Conservation (phyloP, 345 rosid species). For the Eucalyptus polyanthemos region DNA sequence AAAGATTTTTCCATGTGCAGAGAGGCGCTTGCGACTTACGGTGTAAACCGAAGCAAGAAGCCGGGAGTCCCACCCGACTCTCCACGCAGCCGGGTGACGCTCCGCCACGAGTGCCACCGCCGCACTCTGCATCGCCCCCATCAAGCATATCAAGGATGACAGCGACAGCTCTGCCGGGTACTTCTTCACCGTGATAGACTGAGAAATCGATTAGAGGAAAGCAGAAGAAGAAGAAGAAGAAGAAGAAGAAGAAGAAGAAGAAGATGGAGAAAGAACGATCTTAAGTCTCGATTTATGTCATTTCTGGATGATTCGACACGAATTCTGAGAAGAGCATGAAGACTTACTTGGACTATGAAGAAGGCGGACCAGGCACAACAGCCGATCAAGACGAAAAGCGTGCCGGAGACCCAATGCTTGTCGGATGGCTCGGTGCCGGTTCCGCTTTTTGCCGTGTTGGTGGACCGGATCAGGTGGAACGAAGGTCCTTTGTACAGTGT, state of each 20-base stretch:
- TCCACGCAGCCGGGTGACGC: conserved; percentile 44
- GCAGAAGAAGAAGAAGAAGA: no score
- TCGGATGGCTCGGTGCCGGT: conserved; percentile 1
- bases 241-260: not conserved
- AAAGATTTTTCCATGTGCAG: not conserved
- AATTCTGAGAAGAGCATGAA: not conserved
- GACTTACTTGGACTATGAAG: conserved; percentile 38
- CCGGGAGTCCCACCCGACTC: conserved; percentile 57
- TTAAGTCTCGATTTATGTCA: not conserved
- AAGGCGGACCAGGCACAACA: conserved; percentile 73
- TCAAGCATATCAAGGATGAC: conserved; percentile 46
- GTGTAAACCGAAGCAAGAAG: conserved; percentile 61
- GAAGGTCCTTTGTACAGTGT: conserved; percentile 62
- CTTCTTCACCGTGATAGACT: conserved; percentile 52
- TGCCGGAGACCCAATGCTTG: conserved; percentile 51
- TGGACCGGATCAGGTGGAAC: conserved; percentile 25
- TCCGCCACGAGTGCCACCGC: conserved; percentile 32
- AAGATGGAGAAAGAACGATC: not conserved
- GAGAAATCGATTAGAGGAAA: not conserved
- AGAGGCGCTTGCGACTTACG: conserved; percentile 1
- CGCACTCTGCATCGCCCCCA: conserved; percentile 49
- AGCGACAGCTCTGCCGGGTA: conserved; percentile 59
- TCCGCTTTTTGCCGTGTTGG: not conserved
- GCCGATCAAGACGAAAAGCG: conserved; percentile 48
- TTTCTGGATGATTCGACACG: not conserved